Evolutionary conservation across 176 grass and related monocot species (phyloP), one percentile per base, ranked within the genome.

Genomic region (Miscanthus lutarioriparius): DNA sequence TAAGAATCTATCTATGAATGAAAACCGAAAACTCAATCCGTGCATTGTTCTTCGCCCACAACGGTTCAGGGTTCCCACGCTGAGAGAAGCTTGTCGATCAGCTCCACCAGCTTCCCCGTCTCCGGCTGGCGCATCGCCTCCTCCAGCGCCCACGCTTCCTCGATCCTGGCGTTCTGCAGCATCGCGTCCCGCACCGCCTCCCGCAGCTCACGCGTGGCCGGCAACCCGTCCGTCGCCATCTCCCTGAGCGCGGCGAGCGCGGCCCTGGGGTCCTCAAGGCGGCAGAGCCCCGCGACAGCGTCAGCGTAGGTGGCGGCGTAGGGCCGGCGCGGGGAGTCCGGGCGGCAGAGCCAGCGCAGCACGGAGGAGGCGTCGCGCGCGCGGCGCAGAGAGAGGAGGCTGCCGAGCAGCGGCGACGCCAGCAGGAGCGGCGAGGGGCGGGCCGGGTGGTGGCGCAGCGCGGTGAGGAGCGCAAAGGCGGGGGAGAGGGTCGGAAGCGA

Each of bases 261-360:
- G 45, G 15, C 36, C 61, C 13, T 83, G 47, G 84, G 27, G 67
- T 83, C 79, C 75, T 79, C 88, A 16, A 90, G 80, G 47, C 88
- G 75, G 75, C 88, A 87, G 84, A 90, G 35, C 44, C 88, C 80
- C 36, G 15, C 47, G 68, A 87, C 59, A 59, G 84, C 75, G 28
- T 76, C 45, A 20, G 68, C 38, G 80, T 83, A 90, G 80, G 80
- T 83, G 62, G 59, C 61, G 38, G 35, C 49, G 68, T 90, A 80
- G 40, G 88, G 88, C 8, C 75, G 75, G 58, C 19, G 32, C n/a
- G 80, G 49, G 75, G 88, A 83, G 80, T 83, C 84, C 6, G 88
- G 88, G 47, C 88, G 88, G 75, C 88, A 90, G 62, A 90, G 88
- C 84, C 88, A 90, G 45, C 88, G 84, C 67, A 90, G 61, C 36